These are phyloP conservation scores for Naumovozyma castellii DNA, from an alignment of 805 yeast genomes.

Conservation along the genomic window DNA sequence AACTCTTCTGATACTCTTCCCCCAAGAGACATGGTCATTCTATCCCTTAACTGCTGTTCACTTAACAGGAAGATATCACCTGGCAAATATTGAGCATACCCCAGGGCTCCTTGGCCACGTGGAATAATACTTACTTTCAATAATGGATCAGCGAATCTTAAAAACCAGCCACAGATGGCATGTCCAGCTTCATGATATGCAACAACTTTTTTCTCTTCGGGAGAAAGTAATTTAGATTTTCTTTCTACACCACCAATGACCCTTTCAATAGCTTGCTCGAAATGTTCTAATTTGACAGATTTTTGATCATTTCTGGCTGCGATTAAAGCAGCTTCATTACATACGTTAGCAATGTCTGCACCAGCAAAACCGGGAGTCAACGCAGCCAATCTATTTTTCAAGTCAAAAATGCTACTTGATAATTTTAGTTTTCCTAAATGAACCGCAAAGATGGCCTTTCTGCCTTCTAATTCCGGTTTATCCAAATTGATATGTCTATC, in stretches of 20 bases:
- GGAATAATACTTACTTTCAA: slow-evolving; percentile 95
- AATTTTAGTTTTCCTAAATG: slow-evolving; percentile 69
- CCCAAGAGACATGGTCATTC: slow-evolving; percentile 95
- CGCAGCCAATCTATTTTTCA: slow-evolving; percentile 86
- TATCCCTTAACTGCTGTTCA: slow-evolving; percentile 68
- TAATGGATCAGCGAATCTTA: slow-evolving; percentile 85
- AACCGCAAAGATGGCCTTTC: slow-evolving; percentile 85
- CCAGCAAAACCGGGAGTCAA: slow-evolving; percentile 97
- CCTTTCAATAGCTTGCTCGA: slow-evolving; percentile 94
- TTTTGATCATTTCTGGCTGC: slow-evolving; percentile 79
- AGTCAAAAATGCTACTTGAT: slow-evolving; percentile 39
- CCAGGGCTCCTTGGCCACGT: slow-evolving; percentile 92
- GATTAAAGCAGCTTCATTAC: slow-evolving; percentile 94
- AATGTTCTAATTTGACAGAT: slow-evolving; percentile 66
- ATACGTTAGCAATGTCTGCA: slow-evolving; percentile 95
- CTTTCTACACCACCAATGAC: slow-evolving; percentile 94
- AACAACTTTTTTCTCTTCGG: slow-evolving; percentile 80
- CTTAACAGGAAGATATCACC: slow-evolving; percentile 78
- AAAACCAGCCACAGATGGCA: slow-evolving; percentile 96
- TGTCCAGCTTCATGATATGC: slow-evolving; percentile 99
- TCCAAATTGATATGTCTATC: slow-evolving; percentile 89
- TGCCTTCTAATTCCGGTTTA: slow-evolving; percentile 88
- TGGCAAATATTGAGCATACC: slow-evolving; percentile 95
- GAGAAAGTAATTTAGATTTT: slow-evolving; percentile 71
- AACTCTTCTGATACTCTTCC: slow-evolving; percentile 95